A percentile compares a stretch with the other conserved stretches of the same genome.
Evolutionary conservation across 1,139 yeast genomes (phyloP).

Genomic region (Diutina neorugosa): DNA sequence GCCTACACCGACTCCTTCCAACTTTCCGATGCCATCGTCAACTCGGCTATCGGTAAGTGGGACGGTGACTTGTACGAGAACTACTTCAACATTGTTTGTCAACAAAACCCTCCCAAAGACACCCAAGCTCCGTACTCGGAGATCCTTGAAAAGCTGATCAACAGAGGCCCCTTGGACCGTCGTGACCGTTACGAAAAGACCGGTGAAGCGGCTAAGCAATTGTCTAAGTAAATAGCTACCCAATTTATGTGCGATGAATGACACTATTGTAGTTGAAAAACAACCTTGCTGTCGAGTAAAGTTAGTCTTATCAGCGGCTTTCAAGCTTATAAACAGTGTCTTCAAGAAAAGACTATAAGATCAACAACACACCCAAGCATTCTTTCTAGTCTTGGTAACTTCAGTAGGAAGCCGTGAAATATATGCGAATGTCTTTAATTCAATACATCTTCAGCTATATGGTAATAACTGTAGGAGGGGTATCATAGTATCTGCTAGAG

Average conservation of each 20-base stretch:
- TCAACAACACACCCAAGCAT: too few species aligned
- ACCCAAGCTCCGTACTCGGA: conserved; percentile 50
- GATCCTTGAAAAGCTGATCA: conserved; percentile 38
- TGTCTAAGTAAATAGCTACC: conserved; percentile 10
- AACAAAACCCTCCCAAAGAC: conserved; percentile 37
- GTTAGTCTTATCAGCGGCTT: too few species aligned
- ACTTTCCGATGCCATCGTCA: conserved; percentile 72
- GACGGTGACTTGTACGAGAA: conserved; percentile 82
- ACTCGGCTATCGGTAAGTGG: conserved; percentile 74
- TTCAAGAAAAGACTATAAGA: too few species aligned
- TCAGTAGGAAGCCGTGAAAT: too few species aligned
- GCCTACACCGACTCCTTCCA: conserved; percentile 86
- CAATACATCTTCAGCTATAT: too few species aligned
- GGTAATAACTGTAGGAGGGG: too few species aligned
- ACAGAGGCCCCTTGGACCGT: conserved; percentile 34
- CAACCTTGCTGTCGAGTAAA: too few species aligned
- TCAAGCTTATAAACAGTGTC: too few species aligned
- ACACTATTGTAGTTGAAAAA: too few species aligned
- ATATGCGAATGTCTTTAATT: too few species aligned
- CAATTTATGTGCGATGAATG: not conserved
- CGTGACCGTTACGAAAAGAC: conserved; percentile 39
- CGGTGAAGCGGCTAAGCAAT: conserved; percentile 26
- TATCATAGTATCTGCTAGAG: too few species aligned
- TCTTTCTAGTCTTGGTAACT: too few species aligned
- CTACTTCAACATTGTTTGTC: conserved; percentile 45